Evolutionary conservation across 495 filamentous ascomycete genomes (phyloP).

Genomic region (Hypoxylon perforatum): DNA sequence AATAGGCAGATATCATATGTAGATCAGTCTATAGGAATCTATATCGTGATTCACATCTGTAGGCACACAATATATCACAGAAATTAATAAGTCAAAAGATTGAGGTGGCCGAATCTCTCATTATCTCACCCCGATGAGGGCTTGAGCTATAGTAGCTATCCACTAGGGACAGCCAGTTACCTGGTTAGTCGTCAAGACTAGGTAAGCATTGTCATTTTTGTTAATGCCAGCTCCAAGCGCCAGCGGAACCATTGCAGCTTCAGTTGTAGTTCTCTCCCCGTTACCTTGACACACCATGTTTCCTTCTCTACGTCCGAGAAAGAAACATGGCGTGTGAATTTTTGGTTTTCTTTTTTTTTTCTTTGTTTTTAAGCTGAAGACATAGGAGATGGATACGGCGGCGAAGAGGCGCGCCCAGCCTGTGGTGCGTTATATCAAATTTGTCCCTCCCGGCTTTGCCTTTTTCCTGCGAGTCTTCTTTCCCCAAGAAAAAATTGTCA

Average conservation of each 20-base stretch:
- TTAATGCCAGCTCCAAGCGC: constrained; percentile 40
- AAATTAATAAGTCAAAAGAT: constrained; percentile 3
- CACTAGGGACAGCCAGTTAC: constrained; percentile 34
- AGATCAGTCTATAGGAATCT: too few species aligned
- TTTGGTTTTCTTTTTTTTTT: constrained; percentile 30
- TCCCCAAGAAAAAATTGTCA: constrained; percentile 37
- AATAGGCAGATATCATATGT: too few species aligned
- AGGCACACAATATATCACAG: too few species aligned
- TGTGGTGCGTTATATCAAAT: constrained; percentile 42
- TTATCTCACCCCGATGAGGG: constrained; percentile 57
- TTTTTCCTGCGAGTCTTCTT: constrained; percentile 34
- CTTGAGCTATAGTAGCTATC: constrained; percentile 49
- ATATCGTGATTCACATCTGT: too few species aligned
- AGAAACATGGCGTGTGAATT: constrained; percentile 18
- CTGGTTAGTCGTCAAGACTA: constrained; percentile 46
- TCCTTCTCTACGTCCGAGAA: constrained; percentile 17
- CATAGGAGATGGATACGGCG: constrained; percentile 45
- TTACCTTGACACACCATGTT: constrained; percentile 25
- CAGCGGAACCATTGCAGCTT: constrained; percentile 44
- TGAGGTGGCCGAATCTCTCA: constrained; percentile 63
- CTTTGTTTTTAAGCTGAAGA: constrained; percentile 26
- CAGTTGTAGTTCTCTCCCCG: constrained; percentile 27
- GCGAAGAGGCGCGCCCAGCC: constrained; percentile 50
- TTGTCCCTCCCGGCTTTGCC: constrained; percentile 41
- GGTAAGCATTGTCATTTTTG: constrained; percentile 28